phyloP scores from a whole-genome alignment of 352 stramenopile species.

The Pythium insidiosum region DNA sequence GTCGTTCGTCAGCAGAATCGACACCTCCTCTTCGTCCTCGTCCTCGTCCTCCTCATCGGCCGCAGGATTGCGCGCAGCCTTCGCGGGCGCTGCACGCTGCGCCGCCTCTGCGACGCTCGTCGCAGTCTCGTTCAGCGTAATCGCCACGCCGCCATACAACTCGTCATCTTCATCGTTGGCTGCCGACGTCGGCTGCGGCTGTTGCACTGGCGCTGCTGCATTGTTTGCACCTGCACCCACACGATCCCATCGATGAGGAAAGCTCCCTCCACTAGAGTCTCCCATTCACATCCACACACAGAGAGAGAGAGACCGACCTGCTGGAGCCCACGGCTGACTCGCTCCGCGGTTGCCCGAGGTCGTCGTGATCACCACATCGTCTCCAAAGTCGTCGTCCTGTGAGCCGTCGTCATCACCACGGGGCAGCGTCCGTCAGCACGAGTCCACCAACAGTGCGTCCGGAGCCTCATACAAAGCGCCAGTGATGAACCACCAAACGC shows the following conservation, averaged over 20 bases:
- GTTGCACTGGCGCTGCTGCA: slow-evolving; percentile 3
- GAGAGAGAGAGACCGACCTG: not conserved
- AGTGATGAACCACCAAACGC: not conserved
- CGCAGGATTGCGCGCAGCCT: not conserved
- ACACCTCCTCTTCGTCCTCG: slow-evolving; percentile 79
- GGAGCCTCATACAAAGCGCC: no score
- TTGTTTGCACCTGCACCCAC: not conserved
- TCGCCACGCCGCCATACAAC: slow-evolving; percentile 73
- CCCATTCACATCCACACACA: not conserved
- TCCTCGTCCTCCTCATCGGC: slow-evolving; percentile 69
- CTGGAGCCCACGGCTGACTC: no score
- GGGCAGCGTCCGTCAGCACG: slow-evolving; percentile 5
- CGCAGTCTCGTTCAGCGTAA: slow-evolving; percentile 37
- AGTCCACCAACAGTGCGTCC: no score
- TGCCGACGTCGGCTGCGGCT: slow-evolving; percentile 3
- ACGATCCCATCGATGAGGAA: not conserved
- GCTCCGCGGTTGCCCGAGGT: slow-evolving; percentile 3
- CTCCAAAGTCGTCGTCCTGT: slow-evolving; percentile 76
- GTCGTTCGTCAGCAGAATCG: slow-evolving; percentile 69
- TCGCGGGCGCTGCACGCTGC: not conserved
- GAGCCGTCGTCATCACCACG: slow-evolving; percentile 1
- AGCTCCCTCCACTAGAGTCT: not conserved
- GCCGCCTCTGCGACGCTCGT: slow-evolving; percentile 5
- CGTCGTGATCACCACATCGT: slow-evolving; percentile 60
- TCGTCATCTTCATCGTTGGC: slow-evolving; percentile 60